phyloP scores from a whole-genome alignment of 1,139 yeast genomes.

The Hyphopichia buzzinii region DNA sequence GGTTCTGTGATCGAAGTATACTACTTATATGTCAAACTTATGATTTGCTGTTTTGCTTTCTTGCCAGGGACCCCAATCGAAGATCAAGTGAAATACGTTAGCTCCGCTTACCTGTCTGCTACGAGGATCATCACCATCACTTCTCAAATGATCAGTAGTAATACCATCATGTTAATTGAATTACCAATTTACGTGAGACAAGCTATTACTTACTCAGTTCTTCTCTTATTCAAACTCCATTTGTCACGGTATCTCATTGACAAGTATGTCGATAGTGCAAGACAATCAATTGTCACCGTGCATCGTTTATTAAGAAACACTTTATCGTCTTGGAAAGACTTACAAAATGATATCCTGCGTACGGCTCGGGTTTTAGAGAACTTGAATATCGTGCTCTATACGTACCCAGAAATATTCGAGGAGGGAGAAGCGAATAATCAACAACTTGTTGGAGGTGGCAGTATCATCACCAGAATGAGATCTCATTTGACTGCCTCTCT shows the following conservation, averaged over 20 bases:
- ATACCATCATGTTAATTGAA: constrained; percentile 68
- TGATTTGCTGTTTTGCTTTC: constrained; percentile 87
- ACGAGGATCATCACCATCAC: constrained; percentile 79
- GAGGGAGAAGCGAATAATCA: constrained; percentile 41
- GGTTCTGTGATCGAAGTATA: constrained; percentile 72
- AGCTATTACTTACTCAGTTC: constrained; percentile 76
- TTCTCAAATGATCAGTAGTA: constrained; percentile 58
- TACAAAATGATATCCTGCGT: constrained; percentile 86
- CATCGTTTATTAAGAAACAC: constrained; percentile 86
- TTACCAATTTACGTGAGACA: constrained; percentile 87
- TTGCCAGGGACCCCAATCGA: constrained; percentile 88
- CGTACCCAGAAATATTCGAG: constrained; percentile 76
- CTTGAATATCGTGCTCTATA: constrained; percentile 79
- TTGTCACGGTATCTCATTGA: constrained; percentile 74
- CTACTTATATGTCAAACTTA: constrained; percentile 71
- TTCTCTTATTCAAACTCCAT: constrained; percentile 77
- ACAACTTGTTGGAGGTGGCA: constrained; percentile 26
- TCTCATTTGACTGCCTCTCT: constrained; percentile 89
- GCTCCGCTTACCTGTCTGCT: constrained; percentile 77
- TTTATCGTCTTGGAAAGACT: constrained; percentile 86
- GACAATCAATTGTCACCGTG: constrained; percentile 91
- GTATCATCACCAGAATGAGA: constrained; percentile 84
- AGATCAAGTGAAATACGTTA: constrained; percentile 82
- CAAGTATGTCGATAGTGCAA: constrained; percentile 79
- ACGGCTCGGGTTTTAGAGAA: constrained; percentile 93